Conservation (phyloP, 495 filamentous ascomycete genomes). For the Penicillium ochrochloron region DNA sequence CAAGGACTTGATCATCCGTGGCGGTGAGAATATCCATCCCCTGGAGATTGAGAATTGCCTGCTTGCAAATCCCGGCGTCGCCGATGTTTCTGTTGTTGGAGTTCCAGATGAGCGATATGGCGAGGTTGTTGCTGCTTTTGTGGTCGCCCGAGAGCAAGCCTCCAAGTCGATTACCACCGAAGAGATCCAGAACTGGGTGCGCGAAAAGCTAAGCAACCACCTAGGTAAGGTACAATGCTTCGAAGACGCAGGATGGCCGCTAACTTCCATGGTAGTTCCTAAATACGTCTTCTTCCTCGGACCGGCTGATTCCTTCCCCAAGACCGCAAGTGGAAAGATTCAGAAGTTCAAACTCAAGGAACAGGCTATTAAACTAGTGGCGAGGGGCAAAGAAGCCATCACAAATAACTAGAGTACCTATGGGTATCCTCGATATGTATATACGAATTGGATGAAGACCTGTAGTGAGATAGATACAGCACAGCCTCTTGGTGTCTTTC, state of each 20-base stretch:
- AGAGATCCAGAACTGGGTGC: conserved; percentile 73
- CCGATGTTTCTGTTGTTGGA: conserved; percentile 81
- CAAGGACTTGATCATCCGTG: conserved; percentile 92
- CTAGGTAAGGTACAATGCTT: conserved; percentile 54
- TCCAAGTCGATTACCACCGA: conserved; percentile 37
- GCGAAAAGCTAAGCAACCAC: conserved; percentile 71
- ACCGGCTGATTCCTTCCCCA: conserved; percentile 68
- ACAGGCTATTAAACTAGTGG: conserved; percentile 54
- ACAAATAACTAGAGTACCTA: background rate
- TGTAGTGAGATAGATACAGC: background rate
- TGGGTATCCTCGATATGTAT: background rate
- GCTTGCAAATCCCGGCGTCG: conserved; percentile 67
- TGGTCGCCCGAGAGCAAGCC: conserved; percentile 53
- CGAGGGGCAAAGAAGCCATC: conserved; percentile 23
- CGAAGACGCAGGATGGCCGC: background rate
- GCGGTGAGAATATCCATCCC: conserved; percentile 96
- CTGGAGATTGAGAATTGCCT: conserved; percentile 92
- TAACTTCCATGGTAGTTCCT: conserved; percentile 57
- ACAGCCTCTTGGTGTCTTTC: background rate
- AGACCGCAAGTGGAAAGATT: conserved; percentile 96
- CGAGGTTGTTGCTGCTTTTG: conserved; percentile 84
- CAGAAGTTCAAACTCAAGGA: conserved; percentile 91
- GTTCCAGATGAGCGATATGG: conserved; percentile 84
- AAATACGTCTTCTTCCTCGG: conserved; percentile 85
- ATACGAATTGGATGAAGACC: background rate